Percentiles rank a stretch among this genome's conserved stretches.
Evolutionary conservation across 2,329 filamentous ascomycete genomes (phyloP).

Genomic region (Pyricularia pennisetigena): DNA sequence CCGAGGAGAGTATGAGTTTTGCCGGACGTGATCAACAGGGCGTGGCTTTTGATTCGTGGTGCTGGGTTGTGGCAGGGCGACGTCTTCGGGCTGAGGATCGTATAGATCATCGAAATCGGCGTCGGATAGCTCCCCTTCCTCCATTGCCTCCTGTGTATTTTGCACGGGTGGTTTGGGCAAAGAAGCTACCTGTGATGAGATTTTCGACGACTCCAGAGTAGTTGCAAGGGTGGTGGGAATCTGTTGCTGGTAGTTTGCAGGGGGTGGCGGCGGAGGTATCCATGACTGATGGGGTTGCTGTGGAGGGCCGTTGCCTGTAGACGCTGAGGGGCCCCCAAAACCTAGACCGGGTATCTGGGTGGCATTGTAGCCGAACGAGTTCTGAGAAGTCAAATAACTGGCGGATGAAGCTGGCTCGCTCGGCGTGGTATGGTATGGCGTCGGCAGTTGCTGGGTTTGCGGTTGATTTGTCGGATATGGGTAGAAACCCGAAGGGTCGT

Average conservation of each 20-base stretch:
- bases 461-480: conserved; percentile 8
- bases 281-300: neutral
- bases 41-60: neutral
- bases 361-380: conserved; percentile 27
- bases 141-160: conserved; percentile 22
- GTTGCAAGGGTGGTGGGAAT: neutral
- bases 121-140: conserved; percentile 74
- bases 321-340: conserved; percentile 14
- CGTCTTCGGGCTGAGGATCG: conserved; percentile 23
- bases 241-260: neutral
- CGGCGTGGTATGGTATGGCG: conserved; percentile 13
- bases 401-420: neutral
- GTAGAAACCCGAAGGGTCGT: neutral
- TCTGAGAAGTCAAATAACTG: conserved; percentile 21
- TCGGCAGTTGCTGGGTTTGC: neutral
- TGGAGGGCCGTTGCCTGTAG: neutral
- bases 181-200: neutral
- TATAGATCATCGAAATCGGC: conserved; percentile 50
- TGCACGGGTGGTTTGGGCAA: neutral
- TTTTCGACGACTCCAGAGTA: neutral
- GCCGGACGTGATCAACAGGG: conserved; percentile 17
- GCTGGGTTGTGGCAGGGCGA: neutral
- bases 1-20: conserved; percentile 42
- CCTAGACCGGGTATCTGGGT: conserved; percentile 28
- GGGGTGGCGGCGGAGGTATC: neutral